Evolutionary conservation across 1,284 basidiomycete species (phyloP).

Genomic region (Moesziomyces parantarcticus): DNA sequence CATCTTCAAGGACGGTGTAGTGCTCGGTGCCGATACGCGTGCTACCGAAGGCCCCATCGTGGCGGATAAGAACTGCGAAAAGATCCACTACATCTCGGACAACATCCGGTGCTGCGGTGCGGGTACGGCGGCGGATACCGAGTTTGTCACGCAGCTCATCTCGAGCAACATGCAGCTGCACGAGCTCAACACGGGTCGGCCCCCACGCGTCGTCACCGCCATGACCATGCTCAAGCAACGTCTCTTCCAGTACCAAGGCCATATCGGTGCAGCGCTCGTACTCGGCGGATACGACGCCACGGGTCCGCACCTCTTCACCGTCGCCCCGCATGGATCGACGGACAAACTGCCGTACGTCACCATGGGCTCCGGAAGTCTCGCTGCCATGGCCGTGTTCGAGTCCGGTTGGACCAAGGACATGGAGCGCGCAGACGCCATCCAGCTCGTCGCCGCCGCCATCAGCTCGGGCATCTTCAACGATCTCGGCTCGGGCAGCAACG

Average conservation of each 20-base stretch:
- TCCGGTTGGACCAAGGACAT: conserved; percentile 84
- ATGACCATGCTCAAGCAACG: conserved; percentile 98
- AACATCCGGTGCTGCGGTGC: conserved; percentile 95
- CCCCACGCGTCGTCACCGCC: conserved; percentile 86
- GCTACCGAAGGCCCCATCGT: conserved; percentile 95
- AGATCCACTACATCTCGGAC: conserved; percentile 85
- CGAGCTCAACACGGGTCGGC: conserved; percentile 62
- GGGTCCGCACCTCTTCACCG: conserved; percentile 94
- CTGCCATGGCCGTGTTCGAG: conserved; percentile 99
- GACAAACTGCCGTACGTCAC: conserved; percentile 99
- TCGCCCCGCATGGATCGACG: conserved; percentile 95
- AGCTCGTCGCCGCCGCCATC: conserved; percentile 86
- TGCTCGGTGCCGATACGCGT: conserved; percentile 95
- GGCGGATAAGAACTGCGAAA: conserved; percentile 99
- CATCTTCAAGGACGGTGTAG: conserved; percentile 87
- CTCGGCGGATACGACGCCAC: conserved; percentile 95
- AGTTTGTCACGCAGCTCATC: conserved; percentile 75
- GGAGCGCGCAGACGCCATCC: conserved; percentile 84
- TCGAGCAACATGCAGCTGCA: conserved; percentile 66
- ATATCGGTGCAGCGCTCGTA: conserved; percentile 94
- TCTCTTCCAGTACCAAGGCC: conserved; percentile 88
- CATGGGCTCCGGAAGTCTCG: conserved; percentile 95
- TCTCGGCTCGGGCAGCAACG: conserved; percentile 94
- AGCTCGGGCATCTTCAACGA: conserved; percentile 99
- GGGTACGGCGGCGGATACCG: conserved; percentile 96